Conservation (phyloP, 1,284 basidiomycete genomes). For the Fomes fomentarius region DNA sequence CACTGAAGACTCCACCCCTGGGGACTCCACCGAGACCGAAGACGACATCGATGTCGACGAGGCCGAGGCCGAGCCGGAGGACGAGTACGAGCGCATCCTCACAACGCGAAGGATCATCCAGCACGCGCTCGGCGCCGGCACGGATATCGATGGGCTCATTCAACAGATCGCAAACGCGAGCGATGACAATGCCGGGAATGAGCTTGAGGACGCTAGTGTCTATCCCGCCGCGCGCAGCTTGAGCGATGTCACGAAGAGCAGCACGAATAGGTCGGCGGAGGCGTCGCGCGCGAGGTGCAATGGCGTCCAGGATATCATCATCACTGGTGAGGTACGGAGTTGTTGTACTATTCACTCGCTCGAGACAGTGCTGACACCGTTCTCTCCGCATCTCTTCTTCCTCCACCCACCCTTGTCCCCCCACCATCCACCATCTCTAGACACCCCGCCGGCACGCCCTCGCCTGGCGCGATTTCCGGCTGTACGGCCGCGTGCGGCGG, state of each 20-base stretch:
- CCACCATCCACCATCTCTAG: constrained; percentile 29
- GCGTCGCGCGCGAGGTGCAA: constrained; percentile 38
- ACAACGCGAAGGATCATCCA: constrained; percentile 28
- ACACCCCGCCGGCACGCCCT: constrained; percentile 55
- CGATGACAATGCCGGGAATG: constrained; percentile 11
- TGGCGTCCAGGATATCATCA: constrained; percentile 57
- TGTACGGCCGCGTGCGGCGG: constrained; percentile 64
- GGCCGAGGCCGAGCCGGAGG: not conserved
- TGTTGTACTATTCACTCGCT: not conserved
- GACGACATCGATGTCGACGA: not conserved
- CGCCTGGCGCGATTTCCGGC: constrained; percentile 61
- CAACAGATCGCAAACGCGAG: constrained; percentile 21
- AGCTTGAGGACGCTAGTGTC: constrained; percentile 6
- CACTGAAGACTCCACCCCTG: too few species aligned
- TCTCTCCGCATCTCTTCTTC: not conserved
- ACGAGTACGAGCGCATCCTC: constrained; percentile 20
- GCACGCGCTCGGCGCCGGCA: constrained; percentile 30
- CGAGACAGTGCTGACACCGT: too few species aligned
- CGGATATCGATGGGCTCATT: constrained; percentile 25
- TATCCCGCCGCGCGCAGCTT: constrained; percentile 2
- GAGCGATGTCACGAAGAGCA: too few species aligned
- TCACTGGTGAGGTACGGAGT: constrained; percentile 53
- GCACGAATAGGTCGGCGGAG: constrained; percentile 15
- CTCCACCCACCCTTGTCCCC: not conserved
- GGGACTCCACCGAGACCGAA: too few species aligned